phyloP scores from a whole-genome alignment of 2,329 filamentous ascomycete genomes.

The Calonectria pseudoturangicola region DNA sequence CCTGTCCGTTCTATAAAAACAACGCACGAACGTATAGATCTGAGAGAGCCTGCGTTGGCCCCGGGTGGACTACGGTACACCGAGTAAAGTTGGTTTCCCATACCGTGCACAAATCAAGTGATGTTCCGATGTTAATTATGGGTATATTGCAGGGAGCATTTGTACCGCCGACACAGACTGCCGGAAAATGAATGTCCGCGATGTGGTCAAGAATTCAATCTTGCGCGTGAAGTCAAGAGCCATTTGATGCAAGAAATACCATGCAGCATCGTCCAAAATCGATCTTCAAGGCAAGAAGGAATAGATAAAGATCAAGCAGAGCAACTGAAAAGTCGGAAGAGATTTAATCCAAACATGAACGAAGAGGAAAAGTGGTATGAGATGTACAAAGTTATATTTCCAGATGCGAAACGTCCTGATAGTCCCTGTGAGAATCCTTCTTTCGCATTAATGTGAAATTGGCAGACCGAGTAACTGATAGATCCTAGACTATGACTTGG shows the following conservation, averaged over 20 bases:
- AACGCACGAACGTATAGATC: slow-evolving; percentile 1
- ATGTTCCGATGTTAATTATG: neutral
- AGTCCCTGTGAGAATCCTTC: neutral
- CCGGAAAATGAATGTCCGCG: neutral
- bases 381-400: slow-evolving; percentile 15
- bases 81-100: slow-evolving; percentile 1
- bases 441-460: too few species aligned
- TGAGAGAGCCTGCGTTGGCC: neutral
- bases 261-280: neutral
- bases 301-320: slow-evolving; percentile 9
- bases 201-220: neutral
- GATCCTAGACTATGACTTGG: neutral
- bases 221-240: neutral
- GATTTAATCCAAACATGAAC: neutral
- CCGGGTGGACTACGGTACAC: slow-evolving; percentile 7
- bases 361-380: slow-evolving; percentile 5
- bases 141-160: neutral
- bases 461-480: neutral
- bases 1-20: slow-evolving; percentile 10
- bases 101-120: neutral
- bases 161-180: neutral
- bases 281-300: neutral
- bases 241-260: neutral
- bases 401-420: neutral
- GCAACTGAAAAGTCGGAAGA: neutral